A percentile compares a stretch with the other conserved stretches of the same genome.
These are phyloP conservation scores for Mallotus repandus DNA, from an alignment of 441 rosid genomes.

Conservation along the genomic window DNA sequence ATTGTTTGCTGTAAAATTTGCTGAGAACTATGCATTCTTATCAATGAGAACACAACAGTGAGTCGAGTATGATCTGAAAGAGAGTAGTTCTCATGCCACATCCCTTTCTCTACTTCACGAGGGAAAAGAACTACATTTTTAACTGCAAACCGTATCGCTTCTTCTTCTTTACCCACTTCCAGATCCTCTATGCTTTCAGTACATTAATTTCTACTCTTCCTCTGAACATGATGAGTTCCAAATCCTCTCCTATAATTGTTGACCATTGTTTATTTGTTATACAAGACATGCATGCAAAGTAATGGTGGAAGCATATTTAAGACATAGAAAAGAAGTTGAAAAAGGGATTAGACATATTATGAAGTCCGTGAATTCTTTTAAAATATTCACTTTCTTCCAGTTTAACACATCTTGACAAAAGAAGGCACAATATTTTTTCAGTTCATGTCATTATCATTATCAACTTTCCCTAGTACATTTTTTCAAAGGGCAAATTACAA, in stretches of 20 bases:
- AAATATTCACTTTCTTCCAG: no score
- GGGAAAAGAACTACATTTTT: slow-evolving; percentile 78
- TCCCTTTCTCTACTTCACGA: slow-evolving; percentile 79
- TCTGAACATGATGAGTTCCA: slow-evolving; percentile 53
- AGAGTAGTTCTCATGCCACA: slow-evolving; percentile 84
- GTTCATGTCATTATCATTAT: no score
- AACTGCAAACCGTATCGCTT: slow-evolving; percentile 62
- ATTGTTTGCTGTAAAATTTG: neutral
- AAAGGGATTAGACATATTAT: no score
- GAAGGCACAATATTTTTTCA: no score
- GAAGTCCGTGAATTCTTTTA: no score
- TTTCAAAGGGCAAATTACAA: no score
- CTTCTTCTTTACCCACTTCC: slow-evolving; percentile 29
- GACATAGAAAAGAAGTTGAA: no score
- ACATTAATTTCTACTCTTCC: slow-evolving; percentile 37
- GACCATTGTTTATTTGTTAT: neutral
- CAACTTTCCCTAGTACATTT: no score
- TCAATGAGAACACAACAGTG: slow-evolving; percentile 74
- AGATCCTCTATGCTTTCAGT: slow-evolving; percentile 26
- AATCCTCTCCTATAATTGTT: slow-evolving; percentile 44
- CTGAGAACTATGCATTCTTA: slow-evolving; percentile 45
- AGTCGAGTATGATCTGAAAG: slow-evolving; percentile 93
- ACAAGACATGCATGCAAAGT: no score
- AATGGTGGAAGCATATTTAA: no score
- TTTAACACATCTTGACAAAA: no score